Base-by-base conservation (phyloP, 2,329 filamentous ascomycete species). In the Neoscytalidium dimidiatum region DNA sequence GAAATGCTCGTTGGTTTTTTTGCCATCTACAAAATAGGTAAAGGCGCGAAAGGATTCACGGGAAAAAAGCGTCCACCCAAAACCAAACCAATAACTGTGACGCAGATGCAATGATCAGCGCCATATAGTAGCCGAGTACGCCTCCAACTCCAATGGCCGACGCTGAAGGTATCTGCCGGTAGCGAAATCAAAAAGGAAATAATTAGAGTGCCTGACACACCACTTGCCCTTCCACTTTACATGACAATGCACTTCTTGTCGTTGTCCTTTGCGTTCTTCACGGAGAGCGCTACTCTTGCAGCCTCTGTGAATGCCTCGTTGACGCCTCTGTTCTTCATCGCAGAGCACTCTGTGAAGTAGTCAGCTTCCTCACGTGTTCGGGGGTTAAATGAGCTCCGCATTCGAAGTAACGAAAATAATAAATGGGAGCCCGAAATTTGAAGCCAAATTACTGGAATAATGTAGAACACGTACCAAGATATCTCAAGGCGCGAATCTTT, bases 221-320 rank as follows among this genome's bases (percentile, higher is more conserved):
- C 19, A 21, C 3, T 1, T 29, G 38, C 28, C 49, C 46, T 41
- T 43, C 26, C 26, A 21, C 28, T n/a, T 31, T 53, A 81, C 79
- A 81, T 79, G 66, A 83, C 72, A 21, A 72, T 72, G 69, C 78
- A 82, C 53, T 76, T 74, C 67, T 72, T 72, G 57, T 77, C 75
- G 70, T 81, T 81, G 71, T 84, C 81, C 70, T 81, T 83, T 68
- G 75, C 77, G 62, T 77, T 81, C 77, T 84, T 84, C 69, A 84
- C 82, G 65, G 80, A 78, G 31, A 99, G 84, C 14, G 95, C 95
- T 38, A 99, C 95, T 73, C 96, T 90, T 26, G 95, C 94, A 44
- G 95, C 95, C 82, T 99, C 95, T 44, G 95, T 98, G 75, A 99
- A 99, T 48, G 95, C 95, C 80, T 99, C 95, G 79, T 98, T 97